phyloP scores from a whole-genome alignment of 2,329 filamentous ascomycete genomes.

The Thielaviopsis euricoi region DNA sequence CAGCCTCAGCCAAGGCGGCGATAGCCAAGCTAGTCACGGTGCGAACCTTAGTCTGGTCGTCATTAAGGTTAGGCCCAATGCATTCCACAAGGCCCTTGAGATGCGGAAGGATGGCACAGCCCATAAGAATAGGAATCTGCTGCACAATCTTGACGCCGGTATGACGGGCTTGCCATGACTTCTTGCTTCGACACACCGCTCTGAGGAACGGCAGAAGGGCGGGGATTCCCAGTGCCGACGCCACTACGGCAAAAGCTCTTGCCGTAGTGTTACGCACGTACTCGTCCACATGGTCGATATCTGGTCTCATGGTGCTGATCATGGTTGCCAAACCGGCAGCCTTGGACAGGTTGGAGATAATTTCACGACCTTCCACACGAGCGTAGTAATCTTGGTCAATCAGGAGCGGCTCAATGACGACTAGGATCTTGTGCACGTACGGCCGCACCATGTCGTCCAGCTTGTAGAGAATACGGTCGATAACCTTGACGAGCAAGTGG shows the following conservation, averaged over 20 bases:
- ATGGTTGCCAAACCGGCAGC: constrained; percentile 93
- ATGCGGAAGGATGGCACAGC: constrained; percentile 87
- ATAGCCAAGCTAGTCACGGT: constrained; percentile 93
- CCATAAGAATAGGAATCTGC: constrained; percentile 97
- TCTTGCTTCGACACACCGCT: constrained; percentile 93
- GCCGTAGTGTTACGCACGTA: constrained; percentile 97
- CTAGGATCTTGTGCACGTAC: constrained; percentile 94
- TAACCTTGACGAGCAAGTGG: constrained; percentile 95
- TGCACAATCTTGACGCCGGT: constrained; percentile 99
- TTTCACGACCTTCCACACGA: constrained; percentile 91
- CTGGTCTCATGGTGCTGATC: constrained; percentile 98
- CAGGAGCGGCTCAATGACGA: constrained; percentile 95
- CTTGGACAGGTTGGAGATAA: constrained; percentile 95
- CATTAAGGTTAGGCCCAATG: constrained; percentile 87
- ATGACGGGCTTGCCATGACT: constrained; percentile 95
- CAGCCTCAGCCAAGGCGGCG: constrained; percentile 85
- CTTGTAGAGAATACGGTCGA: constrained; percentile 96
- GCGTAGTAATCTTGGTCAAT: constrained; percentile 99
- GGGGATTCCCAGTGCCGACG: constrained; percentile 87
- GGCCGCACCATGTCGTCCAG: constrained; percentile 90
- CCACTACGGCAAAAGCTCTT: constrained; percentile 90
- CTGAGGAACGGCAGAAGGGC: constrained; percentile 87
- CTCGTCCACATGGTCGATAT: constrained; percentile 96
- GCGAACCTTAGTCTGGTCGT: constrained; percentile 94
- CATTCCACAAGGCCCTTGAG: constrained; percentile 92